Base-by-base conservation (phyloP, 2,329 filamentous ascomycete species). In the Dendrostoma leiphaemia region DNA sequence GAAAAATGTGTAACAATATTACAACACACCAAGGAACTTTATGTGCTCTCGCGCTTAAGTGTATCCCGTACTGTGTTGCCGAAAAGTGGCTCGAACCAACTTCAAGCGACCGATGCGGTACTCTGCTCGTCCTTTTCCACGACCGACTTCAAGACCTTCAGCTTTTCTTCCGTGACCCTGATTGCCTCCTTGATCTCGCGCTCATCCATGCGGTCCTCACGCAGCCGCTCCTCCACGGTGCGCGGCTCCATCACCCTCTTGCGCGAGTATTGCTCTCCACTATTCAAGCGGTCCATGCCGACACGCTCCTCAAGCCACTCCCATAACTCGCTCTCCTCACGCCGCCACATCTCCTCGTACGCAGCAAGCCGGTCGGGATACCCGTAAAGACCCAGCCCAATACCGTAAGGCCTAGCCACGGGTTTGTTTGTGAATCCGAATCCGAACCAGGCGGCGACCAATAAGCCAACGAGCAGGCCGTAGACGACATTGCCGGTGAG, bases 261-360 rank as follows among this genome's bases (percentile, higher is more conserved):
- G 43, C 79, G 74, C 55, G 70, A 64, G 55, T 67, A 69, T 29
- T 66, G 60, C 41, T 56, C 65, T 48, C 63, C 71, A 52, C 74
- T 77, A 61, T 68, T 72, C 60, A 81, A 71, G 55, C 74, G 76
- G 53, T 91, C 87, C 67, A 94, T 74, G 2, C 90, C 88, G 2
- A 91, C 86, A 17, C 92, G 81, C 63, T 96, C 90, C 69, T 97
- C 92, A 4, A 97, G 75, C 92, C 92, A 97, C 54, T 90, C 86
- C 92, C 92, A 97, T 9, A 97, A 74, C 63, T 94, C 90, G 60
- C 83, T 90, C 67, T 97, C 92, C 69, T 97, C 91, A 37, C 84
- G 78, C 32, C 85, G 81, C 92, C 93, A 99, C 65, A 97, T 88
- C 71, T 96, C 90, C 62, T 97, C 92, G 67, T 97, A 97, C 0